Base-by-base conservation (phyloP, 2,329 filamentous ascomycete species). In the Thielaviopsis populi region DNA sequence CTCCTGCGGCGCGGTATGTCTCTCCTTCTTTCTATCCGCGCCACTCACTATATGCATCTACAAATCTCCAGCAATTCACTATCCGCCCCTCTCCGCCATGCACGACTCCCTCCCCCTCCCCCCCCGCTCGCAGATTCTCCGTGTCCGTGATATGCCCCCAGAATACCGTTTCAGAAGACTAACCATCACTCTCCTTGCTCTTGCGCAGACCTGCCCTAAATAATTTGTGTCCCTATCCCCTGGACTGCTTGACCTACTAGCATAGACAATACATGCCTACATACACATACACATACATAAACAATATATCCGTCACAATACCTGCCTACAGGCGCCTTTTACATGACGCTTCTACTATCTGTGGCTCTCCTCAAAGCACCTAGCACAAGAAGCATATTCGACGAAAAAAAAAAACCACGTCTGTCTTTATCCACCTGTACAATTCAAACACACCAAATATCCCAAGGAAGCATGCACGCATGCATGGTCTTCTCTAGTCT, bases 1-100 rank as follows among this genome's bases (percentile, higher is more conserved):
- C 65, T 74, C 76, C 65, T 84, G 81, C 74, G 81, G 81, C 64
- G 80, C 81, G 70, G 81, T 84, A 76, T 70, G 81, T 76, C 41
- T 41, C 24, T 15, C 33, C 24, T 37, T 11, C 42, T 17, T 2
- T 19, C n/a, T 43, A 17, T n/a, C n/a, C n/a, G n/a, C n/a, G n/a
- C n/a, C n/a, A n/a, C n/a, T n/a, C n/a, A n/a, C n/a, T n/a, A n/a
- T n/a, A n/a, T n/a, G n/a, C n/a, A n/a, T n/a, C n/a, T n/a, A n/a
- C n/a, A n/a, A n/a, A n/a, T n/a, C n/a, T n/a, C n/a, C n/a, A n/a
- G n/a, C n/a, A n/a, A n/a, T n/a, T n/a, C n/a, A n/a, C n/a, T n/a
- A n/a, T n/a, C n/a, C n/a, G n/a, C n/a, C n/a, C n/a, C n/a, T n/a
- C n/a, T n/a, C n/a, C n/a, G n/a, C n/a, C n/a, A n/a, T n/a, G n/a